Conservation (phyloP, 2,329 filamentous ascomycete species). For the Talaromyces sp. region DNA sequence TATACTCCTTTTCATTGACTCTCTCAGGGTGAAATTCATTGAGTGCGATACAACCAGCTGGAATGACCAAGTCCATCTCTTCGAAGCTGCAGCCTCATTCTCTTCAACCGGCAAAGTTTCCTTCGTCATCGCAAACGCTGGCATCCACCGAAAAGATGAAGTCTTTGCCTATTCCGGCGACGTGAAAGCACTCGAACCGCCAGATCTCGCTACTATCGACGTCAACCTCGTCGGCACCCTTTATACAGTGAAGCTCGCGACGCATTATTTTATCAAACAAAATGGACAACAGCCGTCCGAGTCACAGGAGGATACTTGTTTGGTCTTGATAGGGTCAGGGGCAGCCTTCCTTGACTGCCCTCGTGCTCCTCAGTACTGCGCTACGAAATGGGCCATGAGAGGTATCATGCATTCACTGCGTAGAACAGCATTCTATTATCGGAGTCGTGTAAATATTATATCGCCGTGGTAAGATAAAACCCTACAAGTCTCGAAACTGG, state of each 20-base stretch:
- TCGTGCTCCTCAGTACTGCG: conserved; percentile 27
- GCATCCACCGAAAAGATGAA: conserved; percentile 23
- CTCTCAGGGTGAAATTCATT: conserved; percentile 20
- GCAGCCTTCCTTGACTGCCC: conserved; percentile 30
- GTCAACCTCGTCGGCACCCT: conserved; percentile 38
- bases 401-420: conserved; percentile 34
- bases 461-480: conserved; percentile 26
- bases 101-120: conserved; percentile 21
- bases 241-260: conserved; percentile 44
- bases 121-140: conserved; percentile 30
- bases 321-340: conserved; percentile 30
- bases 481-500: no score
- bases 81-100: conserved; percentile 20
- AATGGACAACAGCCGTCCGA: conserved; percentile 18
- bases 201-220: conserved; percentile 31
- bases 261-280: conserved; percentile 32
- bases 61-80: conserved; percentile 27
- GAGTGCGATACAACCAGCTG: conserved; percentile 25
- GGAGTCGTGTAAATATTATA: conserved; percentile 33
- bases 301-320: conserved; percentile 22
- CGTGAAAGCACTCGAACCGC: conserved; percentile 17
- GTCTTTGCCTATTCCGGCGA: conserved; percentile 20
- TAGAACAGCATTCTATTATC: conserved; percentile 24
- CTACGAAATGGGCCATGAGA: conserved; percentile 33
- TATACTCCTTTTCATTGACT: no score